phyloP scores from a whole-genome alignment of 495 filamentous ascomycete genomes.

The Chaetomium cochliodes region DNA sequence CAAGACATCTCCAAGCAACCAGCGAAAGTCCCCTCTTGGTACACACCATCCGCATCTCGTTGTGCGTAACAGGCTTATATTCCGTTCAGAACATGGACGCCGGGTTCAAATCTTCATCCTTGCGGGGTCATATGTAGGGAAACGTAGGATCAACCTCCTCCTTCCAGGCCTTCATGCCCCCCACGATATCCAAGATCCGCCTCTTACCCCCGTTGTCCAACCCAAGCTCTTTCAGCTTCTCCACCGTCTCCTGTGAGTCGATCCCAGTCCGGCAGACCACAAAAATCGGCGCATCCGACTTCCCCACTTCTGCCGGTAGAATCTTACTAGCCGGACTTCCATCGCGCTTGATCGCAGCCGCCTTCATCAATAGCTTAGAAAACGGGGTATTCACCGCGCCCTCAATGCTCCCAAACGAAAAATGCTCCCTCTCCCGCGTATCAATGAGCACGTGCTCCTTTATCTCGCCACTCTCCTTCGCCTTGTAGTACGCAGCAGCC shows the following conservation, averaged over 20 bases:
- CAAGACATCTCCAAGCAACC: constrained; percentile 10
- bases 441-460: constrained; percentile 65
- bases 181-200: constrained; percentile 72
- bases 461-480: constrained; percentile 30
- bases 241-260: constrained; percentile 80
- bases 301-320: neutral
- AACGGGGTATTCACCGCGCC: constrained; percentile 79
- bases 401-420: constrained; percentile 70
- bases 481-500: constrained; percentile 51
- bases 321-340: constrained; percentile 17
- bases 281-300: constrained; percentile 54
- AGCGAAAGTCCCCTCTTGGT: constrained; percentile 18
- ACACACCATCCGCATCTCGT: neutral
- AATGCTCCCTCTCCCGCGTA: constrained; percentile 80
- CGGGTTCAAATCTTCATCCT: neutral
- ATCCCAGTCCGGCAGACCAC: constrained; percentile 85
- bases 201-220: constrained; percentile 56
- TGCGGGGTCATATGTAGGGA: constrained; percentile 51
- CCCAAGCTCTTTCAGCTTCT: constrained; percentile 65
- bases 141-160: constrained; percentile 69
- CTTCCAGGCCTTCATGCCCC: constrained; percentile 84
- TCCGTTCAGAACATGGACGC: too few species aligned
- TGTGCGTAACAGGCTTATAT: too few species aligned
- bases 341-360: constrained; percentile 27
- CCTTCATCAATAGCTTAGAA: constrained; percentile 50